Percentiles rank a stretch among this genome's conserved stretches.
phyloP scores from a whole-genome alignment of 139 green algal genomes.

The Coelastrella sp. region DNA sequence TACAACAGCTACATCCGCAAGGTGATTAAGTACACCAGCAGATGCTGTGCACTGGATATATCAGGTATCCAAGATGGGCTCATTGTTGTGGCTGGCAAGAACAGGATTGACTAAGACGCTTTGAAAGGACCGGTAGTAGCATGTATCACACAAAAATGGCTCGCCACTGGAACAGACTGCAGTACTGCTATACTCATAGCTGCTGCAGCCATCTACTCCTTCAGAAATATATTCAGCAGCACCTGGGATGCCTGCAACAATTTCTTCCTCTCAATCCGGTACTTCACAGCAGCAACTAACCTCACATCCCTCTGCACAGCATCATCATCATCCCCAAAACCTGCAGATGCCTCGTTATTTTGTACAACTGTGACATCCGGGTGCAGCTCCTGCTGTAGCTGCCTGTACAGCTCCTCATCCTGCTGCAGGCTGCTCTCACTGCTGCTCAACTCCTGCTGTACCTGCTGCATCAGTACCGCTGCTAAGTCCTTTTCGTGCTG shows the following conservation, averaged over 20 bases:
- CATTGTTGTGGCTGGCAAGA: no score
- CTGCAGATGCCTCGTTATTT: neutral
- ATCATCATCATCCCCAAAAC: neutral
- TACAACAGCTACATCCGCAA: no score
- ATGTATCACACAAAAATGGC: no score
- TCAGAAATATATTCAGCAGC: conserved; percentile 25
- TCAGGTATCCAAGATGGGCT: no score
- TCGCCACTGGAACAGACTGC: no score
- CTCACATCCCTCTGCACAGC: neutral
- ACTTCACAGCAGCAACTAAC: conserved; percentile 24
- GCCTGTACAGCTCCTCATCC: conserved; percentile 21
- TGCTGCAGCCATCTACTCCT: conserved; percentile 8
- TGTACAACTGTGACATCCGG: neutral
- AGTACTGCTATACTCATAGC: no score
- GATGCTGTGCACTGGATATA: no score
- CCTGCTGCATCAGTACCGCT: conserved; percentile 8
- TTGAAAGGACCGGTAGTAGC: no score
- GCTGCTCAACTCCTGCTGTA: neutral
- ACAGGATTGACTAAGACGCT: no score
- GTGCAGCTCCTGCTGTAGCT: neutral
- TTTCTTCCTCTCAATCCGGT: conserved; percentile 28
- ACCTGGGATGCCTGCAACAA: conserved; percentile 22
- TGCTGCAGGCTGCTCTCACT: conserved; percentile 3
- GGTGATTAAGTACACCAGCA: no score
- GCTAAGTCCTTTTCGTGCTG: conserved; percentile 14